Percentiles rank a stretch among this genome's conserved stretches.
phyloP scores from a whole-genome alignment of 768 basidiomycete genomes.

The Leccinum sublutescens region DNA sequence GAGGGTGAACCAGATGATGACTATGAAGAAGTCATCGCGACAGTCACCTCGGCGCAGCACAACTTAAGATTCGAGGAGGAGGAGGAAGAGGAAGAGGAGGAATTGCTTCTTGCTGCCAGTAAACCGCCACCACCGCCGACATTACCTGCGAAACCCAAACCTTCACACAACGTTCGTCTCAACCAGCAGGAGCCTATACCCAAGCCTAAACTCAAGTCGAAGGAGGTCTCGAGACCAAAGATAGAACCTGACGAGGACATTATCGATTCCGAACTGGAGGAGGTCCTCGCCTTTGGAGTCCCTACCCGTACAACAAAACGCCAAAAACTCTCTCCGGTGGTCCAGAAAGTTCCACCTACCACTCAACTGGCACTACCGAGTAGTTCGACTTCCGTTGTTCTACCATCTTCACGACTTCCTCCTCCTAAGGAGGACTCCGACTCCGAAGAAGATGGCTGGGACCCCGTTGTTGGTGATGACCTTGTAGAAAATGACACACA shows the following conservation, averaged over 20 bases:
- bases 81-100: conserved; percentile 33
- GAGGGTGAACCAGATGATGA: conserved; percentile 46
- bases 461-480: conserved; percentile 37
- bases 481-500: conserved; percentile 28
- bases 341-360: conserved; percentile 11
- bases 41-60: conserved; percentile 23
- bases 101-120: conserved; percentile 27
- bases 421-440: conserved; percentile 36
- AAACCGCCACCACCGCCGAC: conserved; percentile 18
- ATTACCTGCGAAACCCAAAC: conserved; percentile 35
- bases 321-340: conserved; percentile 21
- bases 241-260: conserved; percentile 18
- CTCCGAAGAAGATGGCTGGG: conserved; percentile 55
- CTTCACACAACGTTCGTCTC: conserved; percentile 21
- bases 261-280: conserved; percentile 38
- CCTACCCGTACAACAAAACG: conserved; percentile 29
- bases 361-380: conserved; percentile 41
- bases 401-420: conserved; percentile 30
- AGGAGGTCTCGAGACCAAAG: conserved; percentile 23
- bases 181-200: conserved; percentile 22
- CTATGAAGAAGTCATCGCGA: conserved; percentile 40
- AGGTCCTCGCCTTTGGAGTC: conserved; percentile 48
- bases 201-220: conserved; percentile 30
- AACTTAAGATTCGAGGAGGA: conserved; percentile 33
- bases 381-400: conserved; percentile 28